Percentiles rank a stretch among this genome's conserved stretches.
Conservation (phyloP, 768 basidiomycete genomes). For the Kondoa malvinella region DNA sequence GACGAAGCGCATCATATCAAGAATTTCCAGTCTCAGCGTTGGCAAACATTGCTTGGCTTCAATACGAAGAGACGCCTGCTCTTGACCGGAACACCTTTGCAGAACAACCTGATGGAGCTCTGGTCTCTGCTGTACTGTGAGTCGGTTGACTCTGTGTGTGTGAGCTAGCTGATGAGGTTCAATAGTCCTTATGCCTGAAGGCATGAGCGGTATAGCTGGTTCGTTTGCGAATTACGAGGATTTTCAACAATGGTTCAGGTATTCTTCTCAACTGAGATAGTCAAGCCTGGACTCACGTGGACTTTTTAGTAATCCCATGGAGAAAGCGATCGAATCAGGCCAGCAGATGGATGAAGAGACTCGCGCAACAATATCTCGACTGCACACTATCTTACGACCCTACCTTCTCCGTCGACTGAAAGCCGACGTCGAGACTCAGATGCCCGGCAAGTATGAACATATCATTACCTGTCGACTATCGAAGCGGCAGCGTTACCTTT, state of each 20-base stretch:
- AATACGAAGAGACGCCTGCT: slow-evolving; percentile 83
- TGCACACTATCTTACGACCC: slow-evolving; percentile 65
- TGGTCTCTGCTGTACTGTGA: slow-evolving; percentile 31
- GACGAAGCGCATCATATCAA: slow-evolving; percentile 90
- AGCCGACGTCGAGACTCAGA: slow-evolving; percentile 68
- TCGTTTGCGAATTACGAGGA: slow-evolving; percentile 75
- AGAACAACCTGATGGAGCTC: slow-evolving; percentile 69
- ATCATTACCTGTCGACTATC: slow-evolving; percentile 81
- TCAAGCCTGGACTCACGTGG: not conserved
- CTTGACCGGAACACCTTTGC: slow-evolving; percentile 83
- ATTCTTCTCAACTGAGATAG: not conserved
- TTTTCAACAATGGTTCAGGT: slow-evolving; percentile 75
- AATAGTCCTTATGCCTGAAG: slow-evolving; percentile 60
- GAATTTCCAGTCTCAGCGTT: slow-evolving; percentile 52
- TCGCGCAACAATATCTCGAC: slow-evolving; percentile 37
- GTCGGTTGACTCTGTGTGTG: not conserved
- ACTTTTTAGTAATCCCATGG: slow-evolving; percentile 46
- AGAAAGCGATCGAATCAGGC: slow-evolving; percentile 63
- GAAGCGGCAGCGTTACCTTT: slow-evolving; percentile 60
- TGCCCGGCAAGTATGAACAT: slow-evolving; percentile 54
- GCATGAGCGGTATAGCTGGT: slow-evolving; percentile 16
- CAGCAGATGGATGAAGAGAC: slow-evolving; percentile 56
- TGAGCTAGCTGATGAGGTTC: not conserved
- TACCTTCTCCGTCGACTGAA: slow-evolving; percentile 91
- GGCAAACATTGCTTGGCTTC: slow-evolving; percentile 31